Evolutionary conservation across 2,329 filamentous ascomycete genomes (phyloP).

Genomic region (Penicillium hordei): DNA sequence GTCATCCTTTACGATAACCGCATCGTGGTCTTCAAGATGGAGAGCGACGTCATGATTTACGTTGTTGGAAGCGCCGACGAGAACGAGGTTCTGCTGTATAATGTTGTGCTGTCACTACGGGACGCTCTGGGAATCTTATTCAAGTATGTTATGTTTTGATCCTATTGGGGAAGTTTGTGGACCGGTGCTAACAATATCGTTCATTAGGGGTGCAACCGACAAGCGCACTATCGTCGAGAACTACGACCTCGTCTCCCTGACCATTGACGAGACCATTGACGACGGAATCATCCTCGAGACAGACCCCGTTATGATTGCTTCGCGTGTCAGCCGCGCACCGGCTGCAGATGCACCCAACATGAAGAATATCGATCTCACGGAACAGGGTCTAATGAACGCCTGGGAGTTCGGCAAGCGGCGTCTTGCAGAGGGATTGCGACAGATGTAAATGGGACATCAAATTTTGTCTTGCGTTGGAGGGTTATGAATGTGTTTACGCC

Average conservation of each 20-base stretch:
- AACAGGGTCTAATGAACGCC: conserved; percentile 91
- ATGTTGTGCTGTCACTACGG: conserved; percentile 84
- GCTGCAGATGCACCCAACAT: conserved; percentile 83
- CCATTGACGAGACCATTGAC: conserved; percentile 92
- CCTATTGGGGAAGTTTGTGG: neutral
- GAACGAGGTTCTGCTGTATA: conserved; percentile 96
- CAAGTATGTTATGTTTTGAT: conserved; percentile 64
- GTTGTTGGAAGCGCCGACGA: conserved; percentile 88
- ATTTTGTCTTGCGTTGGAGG: conserved; percentile 22
- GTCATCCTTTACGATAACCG: conserved; percentile 97
- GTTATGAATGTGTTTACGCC: conserved; percentile 21
- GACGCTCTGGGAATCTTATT: conserved; percentile 88
- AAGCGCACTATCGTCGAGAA: conserved; percentile 98
- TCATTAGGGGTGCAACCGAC: conserved; percentile 81
- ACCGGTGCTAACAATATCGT: conserved; percentile 18
- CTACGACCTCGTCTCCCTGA: conserved; percentile 92
- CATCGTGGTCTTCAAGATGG: conserved; percentile 95
- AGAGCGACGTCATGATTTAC: conserved; percentile 95
- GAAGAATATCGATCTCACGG: conserved; percentile 91
- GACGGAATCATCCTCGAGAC: conserved; percentile 97
- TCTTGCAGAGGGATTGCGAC: conserved; percentile 84
- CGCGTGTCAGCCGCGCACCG: conserved; percentile 87
- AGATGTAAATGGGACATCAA: conserved; percentile 32
- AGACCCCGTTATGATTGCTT: conserved; percentile 89
- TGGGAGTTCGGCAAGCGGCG: conserved; percentile 93